Conservation (phyloP, 2,329 filamentous ascomycete genomes). For the Chaetomiaceae sp. region DNA sequence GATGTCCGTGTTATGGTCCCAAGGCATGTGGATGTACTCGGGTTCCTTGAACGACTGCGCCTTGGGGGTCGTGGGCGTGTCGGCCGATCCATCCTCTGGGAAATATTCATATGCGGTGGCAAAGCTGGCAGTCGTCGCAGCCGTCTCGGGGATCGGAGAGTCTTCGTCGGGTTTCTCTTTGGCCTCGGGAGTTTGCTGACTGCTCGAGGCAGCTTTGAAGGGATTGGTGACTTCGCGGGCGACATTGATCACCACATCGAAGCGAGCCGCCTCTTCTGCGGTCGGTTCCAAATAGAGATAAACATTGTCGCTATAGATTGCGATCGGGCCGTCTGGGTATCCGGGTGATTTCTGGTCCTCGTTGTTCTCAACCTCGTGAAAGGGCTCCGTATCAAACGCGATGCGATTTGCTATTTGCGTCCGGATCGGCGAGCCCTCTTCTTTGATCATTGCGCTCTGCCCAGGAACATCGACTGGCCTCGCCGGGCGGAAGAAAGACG, state of each 20-base stretch:
- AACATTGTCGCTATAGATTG: conserved; percentile 74
- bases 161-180: conserved; percentile 34
- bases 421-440: conserved; percentile 56
- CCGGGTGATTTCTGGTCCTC: conserved; percentile 77
- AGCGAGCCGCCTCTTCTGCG: conserved; percentile 68
- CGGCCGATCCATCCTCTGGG: conserved; percentile 37
- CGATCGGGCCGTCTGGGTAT: conserved; percentile 76
- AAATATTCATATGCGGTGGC: conserved; percentile 58
- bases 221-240: conserved; percentile 78
- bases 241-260: conserved; percentile 81
- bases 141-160: conserved; percentile 52
- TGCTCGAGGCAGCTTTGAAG: conserved; percentile 43
- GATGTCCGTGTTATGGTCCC: conserved; percentile 88
- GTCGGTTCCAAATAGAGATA: conserved; percentile 78
- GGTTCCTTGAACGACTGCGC: conserved; percentile 51
- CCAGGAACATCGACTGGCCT: conserved; percentile 35
- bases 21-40: conserved; percentile 82
- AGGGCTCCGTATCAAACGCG: conserved; percentile 56
- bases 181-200: conserved; percentile 28
- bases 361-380: conserved; percentile 64
- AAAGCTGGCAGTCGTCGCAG: conserved; percentile 54
- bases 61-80: conserved; percentile 56
- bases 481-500: conserved; percentile 51
- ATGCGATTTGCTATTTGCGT: conserved; percentile 59
- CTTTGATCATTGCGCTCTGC: conserved; percentile 43